Conservation (phyloP, 164 flowering plant genomes). For the Kingdonia uniflora region DNA sequence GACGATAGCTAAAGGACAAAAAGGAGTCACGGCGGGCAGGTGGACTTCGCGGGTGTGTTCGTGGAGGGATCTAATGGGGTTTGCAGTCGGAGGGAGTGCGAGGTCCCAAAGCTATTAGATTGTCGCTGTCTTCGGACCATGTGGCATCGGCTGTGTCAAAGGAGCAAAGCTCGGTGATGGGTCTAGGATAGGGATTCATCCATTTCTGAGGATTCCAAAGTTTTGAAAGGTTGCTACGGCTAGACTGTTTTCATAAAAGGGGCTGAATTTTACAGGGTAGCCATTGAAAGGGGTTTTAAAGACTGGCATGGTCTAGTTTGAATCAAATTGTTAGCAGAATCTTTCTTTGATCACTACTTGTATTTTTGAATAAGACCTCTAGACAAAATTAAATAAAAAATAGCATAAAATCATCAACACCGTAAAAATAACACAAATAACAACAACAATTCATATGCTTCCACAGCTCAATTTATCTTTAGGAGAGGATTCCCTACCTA, state of each 20-base stretch:
- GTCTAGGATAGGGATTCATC: slow-evolving; percentile 77
- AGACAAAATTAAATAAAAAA: too few relatives aligned
- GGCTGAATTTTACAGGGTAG: slow-evolving; percentile 92
- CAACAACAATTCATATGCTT: too few relatives aligned
- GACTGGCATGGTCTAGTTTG: slow-evolving; percentile 38
- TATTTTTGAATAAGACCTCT: too few relatives aligned
- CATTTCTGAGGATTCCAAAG: slow-evolving; percentile 97
- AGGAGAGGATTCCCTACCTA: too few relatives aligned
- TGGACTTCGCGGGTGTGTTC: slow-evolving; percentile 92
- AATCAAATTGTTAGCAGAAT: too few relatives aligned
- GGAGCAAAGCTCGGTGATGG: slow-evolving; percentile 39
- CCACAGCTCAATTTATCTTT: too few relatives aligned
- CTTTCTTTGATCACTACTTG: too few relatives aligned
- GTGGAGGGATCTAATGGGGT: slow-evolving; percentile 68
- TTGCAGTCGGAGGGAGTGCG: slow-evolving; percentile 55
- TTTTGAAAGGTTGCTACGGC: slow-evolving; percentile 96
- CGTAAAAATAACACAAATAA: too few relatives aligned
- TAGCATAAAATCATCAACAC: too few relatives aligned
- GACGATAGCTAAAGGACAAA: slow-evolving; percentile 45
- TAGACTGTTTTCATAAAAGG: slow-evolving; percentile 76
- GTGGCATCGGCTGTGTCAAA: slow-evolving; percentile 83
- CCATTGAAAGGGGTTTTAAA: slow-evolving; percentile 87
- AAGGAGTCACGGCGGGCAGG: slow-evolving; percentile 81
- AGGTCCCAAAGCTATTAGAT: slow-evolving; percentile 77
- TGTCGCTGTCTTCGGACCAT: slow-evolving; percentile 90